Evolutionary conservation across 345 rosid genomes (phyloP), one percentile per base, ranked within the genome.

Genomic region (Aurinia saxatilis): DNA sequence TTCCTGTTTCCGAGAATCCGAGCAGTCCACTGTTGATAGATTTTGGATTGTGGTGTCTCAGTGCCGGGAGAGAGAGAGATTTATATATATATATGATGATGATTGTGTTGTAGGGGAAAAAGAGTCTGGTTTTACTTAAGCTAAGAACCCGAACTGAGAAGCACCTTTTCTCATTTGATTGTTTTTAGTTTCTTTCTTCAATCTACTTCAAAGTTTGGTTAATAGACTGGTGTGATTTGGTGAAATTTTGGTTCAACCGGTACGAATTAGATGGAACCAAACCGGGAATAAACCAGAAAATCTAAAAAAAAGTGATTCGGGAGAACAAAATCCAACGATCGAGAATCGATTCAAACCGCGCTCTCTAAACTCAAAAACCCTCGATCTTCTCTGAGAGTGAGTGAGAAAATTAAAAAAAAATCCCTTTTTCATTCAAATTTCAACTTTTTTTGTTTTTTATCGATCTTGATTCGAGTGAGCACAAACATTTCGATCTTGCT

Each of bases 331-430:
- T 62, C 57, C 48, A 62, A 62, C 66, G 66, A 17, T 61, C 34
- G 40, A 54, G 53, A 65, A 47, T 37, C 56, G 14, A 65, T 57
- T 29, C n/a, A n/a, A 66, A 67, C 45, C 65, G 72, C 67, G 73
- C 55, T 68, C 62, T 17, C 13, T 10, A 52, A 52, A 60, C 73
- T 61, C 57, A 69, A 69, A 69, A 61, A 52, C 67, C 61, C 73
- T 60, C 29, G 73, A 68, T 42, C 30, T 59, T 5, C 5, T 23
- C 5, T 49, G 48, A 17, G 29, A 14, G 39, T 10, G 58, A 48
- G 27, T n/a, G n/a, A n/a, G n/a, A n/a, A n/a, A n/a, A n/a, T n/a
- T n/a, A n/a, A 67, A 38, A n/a, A 41, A 50, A 39, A 57, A 47
- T 47, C 6, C 50, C 5, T 5, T 37, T 3, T 29, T 36, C 44